These are phyloP conservation scores for Acacia crassicarpa DNA, from an alignment of 306 rosid genomes.

Conservation along the genomic window DNA sequence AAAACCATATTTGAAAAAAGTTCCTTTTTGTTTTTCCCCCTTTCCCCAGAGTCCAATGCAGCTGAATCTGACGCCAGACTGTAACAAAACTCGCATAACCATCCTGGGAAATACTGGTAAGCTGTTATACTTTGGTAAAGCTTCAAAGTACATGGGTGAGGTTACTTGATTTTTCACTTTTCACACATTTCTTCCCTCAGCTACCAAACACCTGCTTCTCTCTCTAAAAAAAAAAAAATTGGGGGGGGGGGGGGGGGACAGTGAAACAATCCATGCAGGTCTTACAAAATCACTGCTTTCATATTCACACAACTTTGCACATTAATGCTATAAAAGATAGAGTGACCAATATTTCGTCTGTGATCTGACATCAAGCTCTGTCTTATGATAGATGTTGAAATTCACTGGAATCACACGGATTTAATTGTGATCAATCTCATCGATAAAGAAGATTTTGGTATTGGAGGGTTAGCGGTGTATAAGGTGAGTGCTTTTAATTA, in stretches of 20 bases:
- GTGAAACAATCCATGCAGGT: neutral
- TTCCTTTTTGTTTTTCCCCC: neutral
- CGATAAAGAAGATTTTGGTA: constrained; percentile 64
- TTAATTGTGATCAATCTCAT: constrained; percentile 46
- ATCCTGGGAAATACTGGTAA: constrained; percentile 89
- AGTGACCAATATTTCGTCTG: constrained; percentile 8
- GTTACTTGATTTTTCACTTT: neutral
- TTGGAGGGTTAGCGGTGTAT: constrained; percentile 64
- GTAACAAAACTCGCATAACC: constrained; percentile 69
- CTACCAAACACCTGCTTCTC: neutral
- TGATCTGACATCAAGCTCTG: constrained; percentile 14
- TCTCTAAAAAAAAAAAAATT: neutral
- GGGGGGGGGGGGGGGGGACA: constrained; percentile 11
- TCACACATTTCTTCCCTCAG: neutral
- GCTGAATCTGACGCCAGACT: constrained; percentile 70
- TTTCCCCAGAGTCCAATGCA: constrained; percentile 49
- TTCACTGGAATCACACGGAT: constrained; percentile 56
- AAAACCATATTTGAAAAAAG: constrained; percentile 12
- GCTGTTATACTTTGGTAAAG: constrained; percentile 20
- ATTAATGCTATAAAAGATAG: constrained; percentile 3
- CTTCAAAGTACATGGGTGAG: constrained; percentile 6
- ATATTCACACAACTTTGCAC: constrained; percentile 10
- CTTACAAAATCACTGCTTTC: neutral
- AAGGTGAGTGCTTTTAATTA: constrained; percentile 52
- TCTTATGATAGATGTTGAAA: constrained; percentile 63